Conservation (phyloP, 2,329 filamentous ascomycete species). For the Ceratocystiopsis brevicomis region DNA sequence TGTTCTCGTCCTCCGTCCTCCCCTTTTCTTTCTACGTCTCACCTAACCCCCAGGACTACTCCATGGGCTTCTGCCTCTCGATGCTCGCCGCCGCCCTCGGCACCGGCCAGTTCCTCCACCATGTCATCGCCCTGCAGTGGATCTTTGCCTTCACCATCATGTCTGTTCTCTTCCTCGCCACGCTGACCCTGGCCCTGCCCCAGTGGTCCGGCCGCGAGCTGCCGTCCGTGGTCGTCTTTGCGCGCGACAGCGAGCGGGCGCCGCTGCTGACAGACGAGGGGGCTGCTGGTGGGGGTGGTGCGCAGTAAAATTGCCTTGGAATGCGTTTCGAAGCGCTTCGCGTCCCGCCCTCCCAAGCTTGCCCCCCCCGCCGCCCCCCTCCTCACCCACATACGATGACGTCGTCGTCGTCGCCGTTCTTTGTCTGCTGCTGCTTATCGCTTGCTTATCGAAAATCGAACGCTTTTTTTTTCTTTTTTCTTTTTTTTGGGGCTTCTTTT, state of each 20-base stretch:
- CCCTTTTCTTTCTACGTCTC: background rate
- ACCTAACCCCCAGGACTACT: constrained; percentile 34
- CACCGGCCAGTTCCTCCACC: constrained; percentile 54
- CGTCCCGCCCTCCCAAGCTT: too few species aligned
- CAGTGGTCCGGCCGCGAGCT: constrained; percentile 38
- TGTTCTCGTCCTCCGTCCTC: too few species aligned
- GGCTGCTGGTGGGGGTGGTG: too few species aligned
- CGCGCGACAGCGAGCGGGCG: constrained; percentile 36
- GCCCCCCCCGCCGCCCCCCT: too few species aligned
- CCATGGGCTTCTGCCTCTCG: constrained; percentile 62
- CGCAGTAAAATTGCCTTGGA: too few species aligned
- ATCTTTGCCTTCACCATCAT: constrained; percentile 82
- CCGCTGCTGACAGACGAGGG: constrained; percentile 34
- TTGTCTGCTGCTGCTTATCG: background rate
- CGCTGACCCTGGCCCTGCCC: constrained; percentile 44
- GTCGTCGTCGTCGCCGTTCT: background rate
- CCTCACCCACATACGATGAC: background rate
- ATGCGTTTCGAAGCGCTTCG: too few species aligned
- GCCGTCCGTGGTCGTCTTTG: constrained; percentile 9
- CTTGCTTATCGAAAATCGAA: too few species aligned
- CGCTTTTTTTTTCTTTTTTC: background rate
- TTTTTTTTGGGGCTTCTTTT: background rate
- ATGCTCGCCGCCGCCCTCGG: constrained; percentile 57
- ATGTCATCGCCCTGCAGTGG: constrained; percentile 70
- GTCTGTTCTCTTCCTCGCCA: constrained; percentile 50